A percentile compares a stretch with the other conserved stretches of the same genome.
phyloP scores from a whole-genome alignment of 2,329 filamentous ascomycete species.

The Cephalotrichum gorgonifer region DNA sequence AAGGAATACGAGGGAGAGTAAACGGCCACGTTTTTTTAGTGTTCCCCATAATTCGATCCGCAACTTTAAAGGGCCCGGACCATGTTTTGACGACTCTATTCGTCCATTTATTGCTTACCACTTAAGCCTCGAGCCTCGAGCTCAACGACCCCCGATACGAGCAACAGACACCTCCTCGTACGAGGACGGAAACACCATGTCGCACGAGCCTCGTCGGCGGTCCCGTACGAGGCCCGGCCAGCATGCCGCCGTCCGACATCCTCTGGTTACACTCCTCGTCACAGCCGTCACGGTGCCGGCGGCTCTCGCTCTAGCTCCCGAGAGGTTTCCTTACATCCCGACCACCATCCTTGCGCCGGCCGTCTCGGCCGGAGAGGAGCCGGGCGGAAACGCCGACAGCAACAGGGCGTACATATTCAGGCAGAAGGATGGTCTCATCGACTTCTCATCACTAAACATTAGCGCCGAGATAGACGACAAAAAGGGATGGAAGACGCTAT shows the following conservation, averaged over 20 bases:
- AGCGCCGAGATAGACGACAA: slow-evolving; percentile 34
- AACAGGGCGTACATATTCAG: slow-evolving; percentile 59
- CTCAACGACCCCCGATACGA: background rate
- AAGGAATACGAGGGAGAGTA: too few relatives aligned
- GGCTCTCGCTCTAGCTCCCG: slow-evolving; percentile 15
- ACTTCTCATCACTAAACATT: slow-evolving; percentile 53
- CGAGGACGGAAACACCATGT: background rate
- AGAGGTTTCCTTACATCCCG: slow-evolving; percentile 63
- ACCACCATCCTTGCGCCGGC: slow-evolving; percentile 57
- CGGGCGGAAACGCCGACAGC: slow-evolving; percentile 24
- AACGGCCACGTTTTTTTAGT: too few relatives aligned
- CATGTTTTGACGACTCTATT: background rate
- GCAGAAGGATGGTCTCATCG: slow-evolving; percentile 31
- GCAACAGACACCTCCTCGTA: background rate
- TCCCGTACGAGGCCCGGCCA: background rate
- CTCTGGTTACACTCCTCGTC: background rate
- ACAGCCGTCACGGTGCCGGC: background rate
- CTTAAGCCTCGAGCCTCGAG: background rate
- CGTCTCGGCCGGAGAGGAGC: slow-evolving; percentile 30
- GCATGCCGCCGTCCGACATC: background rate
- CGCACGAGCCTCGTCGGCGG: background rate
- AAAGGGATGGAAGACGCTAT: slow-evolving; percentile 34
- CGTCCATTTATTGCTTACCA: background rate
- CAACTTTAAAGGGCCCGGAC: background rate
- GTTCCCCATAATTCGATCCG: too few relatives aligned